phyloP scores from a whole-genome alignment of 441 rosid genomes.

The Erodium moschatum region DNA sequence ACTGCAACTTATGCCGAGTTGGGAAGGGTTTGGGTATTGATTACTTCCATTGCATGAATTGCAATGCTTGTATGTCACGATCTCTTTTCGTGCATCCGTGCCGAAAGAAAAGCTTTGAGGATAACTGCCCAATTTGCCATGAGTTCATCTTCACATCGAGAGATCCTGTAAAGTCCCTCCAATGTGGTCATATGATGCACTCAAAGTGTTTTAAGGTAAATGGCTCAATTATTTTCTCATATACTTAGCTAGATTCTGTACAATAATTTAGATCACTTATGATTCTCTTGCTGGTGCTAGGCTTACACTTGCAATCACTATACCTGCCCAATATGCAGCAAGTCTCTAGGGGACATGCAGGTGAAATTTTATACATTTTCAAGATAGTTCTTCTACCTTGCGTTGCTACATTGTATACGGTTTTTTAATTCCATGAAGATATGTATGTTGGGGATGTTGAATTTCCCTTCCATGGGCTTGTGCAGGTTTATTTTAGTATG shows the following conservation, averaged over 20 bases:
- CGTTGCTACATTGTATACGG: background rate
- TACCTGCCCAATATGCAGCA: slow-evolving; percentile 80
- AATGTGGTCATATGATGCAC: slow-evolving; percentile 88
- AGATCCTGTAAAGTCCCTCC: slow-evolving; percentile 58
- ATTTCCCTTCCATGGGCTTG: slow-evolving; percentile 4
- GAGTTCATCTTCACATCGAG: slow-evolving; percentile 67
- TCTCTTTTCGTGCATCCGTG: slow-evolving; percentile 50
- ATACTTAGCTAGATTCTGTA: background rate
- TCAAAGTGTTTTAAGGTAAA: slow-evolving; percentile 70
- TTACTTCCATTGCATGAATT: slow-evolving; percentile 84
- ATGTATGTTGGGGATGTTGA: background rate
- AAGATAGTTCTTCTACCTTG: background rate
- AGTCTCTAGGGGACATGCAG: slow-evolving; percentile 92
- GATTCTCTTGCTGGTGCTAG: slow-evolving; percentile 36
- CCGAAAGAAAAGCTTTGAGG: slow-evolving; percentile 65
- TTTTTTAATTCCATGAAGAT: background rate
- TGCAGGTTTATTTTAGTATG: slow-evolving; percentile 73
- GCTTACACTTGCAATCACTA: slow-evolving; percentile 66
- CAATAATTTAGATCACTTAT: slow-evolving; percentile 11
- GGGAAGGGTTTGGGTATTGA: slow-evolving; percentile 81
- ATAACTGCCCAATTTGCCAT: slow-evolving; percentile 75
- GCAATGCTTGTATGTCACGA: slow-evolving; percentile 78
- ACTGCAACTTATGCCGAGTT: slow-evolving; percentile 71
- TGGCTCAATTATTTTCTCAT: slow-evolving; percentile 13
- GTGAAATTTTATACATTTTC: slow-evolving; percentile 29